Evolutionary conservation across 1,284 basidiomycete genomes (phyloP).

Genomic region (Rhizopogon hawkerae): DNA sequence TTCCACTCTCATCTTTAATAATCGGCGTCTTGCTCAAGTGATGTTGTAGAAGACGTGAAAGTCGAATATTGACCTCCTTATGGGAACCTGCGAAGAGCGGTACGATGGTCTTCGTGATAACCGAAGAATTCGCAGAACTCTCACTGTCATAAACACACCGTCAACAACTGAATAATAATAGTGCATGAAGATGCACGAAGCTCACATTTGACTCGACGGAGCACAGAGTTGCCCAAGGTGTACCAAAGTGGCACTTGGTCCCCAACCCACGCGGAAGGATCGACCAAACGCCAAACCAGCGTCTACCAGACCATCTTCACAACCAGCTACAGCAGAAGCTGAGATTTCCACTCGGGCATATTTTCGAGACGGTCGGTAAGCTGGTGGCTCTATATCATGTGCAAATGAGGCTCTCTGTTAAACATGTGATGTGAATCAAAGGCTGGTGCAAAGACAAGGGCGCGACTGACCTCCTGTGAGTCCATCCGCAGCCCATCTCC

Average conservation of each 20-base stretch:
- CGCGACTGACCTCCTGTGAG: conserved; percentile 49
- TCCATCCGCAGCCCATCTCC: conserved; percentile 57
- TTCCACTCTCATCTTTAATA: conserved; percentile 39
- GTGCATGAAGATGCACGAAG: conserved; percentile 12
- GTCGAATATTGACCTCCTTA: conserved; percentile 35
- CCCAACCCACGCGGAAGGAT: conserved; percentile 89
- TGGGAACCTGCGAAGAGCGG: conserved; percentile 32
- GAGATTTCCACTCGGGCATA: conserved; percentile 60
- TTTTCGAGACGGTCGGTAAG: conserved; percentile 62
- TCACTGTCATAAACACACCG: conserved; percentile 28
- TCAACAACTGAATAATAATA: conserved; percentile 9
- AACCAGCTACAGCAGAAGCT: conserved; percentile 52
- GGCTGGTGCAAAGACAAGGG: conserved; percentile 5
- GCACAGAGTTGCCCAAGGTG: conserved; percentile 69
- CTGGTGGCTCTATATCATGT: conserved; percentile 54
- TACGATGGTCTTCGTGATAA: conserved; percentile 40
- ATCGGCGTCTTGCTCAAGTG: conserved; percentile 76
- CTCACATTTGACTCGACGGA: conserved; percentile 42
- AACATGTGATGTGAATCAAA: conserved; percentile 5
- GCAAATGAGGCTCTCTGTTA: conserved; percentile 69
- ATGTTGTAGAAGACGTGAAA: conserved; percentile 68
- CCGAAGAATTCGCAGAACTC: conserved; percentile 50
- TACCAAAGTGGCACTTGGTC: conserved; percentile 69
- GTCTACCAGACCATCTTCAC: conserved; percentile 67
- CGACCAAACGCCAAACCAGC: conserved; percentile 81